phyloP scores from a whole-genome alignment of 139 green algal species.

The Desmodesmus armatus region DNA sequence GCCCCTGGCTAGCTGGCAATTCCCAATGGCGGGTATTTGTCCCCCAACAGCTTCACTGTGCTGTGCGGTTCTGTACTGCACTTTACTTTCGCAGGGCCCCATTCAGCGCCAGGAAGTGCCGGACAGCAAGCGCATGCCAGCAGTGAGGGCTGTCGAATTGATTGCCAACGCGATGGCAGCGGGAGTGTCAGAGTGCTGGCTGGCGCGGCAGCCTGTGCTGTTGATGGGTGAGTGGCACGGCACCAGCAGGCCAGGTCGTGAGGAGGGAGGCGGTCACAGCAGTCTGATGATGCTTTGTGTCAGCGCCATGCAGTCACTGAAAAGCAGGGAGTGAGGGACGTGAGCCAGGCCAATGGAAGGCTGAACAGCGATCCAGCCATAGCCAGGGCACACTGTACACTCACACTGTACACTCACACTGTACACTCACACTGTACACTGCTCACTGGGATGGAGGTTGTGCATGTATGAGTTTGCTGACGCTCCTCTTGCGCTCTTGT shows the following conservation, averaged over 20 bases:
- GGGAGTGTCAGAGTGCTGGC: conserved; percentile 82
- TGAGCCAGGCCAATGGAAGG: no score
- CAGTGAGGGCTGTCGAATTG: conserved; percentile 63
- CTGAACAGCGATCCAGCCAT: no score
- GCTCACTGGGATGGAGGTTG: no score
- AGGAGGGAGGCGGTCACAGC: neutral
- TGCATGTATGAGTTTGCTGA: no score
- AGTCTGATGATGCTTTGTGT: neutral
- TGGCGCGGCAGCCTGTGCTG: conserved; percentile 84
- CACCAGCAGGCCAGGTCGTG: neutral
- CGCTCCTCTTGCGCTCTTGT: neutral
- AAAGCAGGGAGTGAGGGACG: no score
- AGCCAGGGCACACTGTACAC: no score
- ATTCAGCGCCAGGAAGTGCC: conserved; percentile 31
- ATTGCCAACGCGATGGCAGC: conserved; percentile 74
- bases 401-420: no score
- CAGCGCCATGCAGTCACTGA: neutral
- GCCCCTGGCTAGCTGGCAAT: no score
- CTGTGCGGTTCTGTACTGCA: no score
- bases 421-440: no score
- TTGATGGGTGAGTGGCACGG: conserved; percentile 61
- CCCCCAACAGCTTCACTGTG: neutral
- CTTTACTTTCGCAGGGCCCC: conserved; percentile 29
- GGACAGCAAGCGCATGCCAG: conserved; percentile 50
- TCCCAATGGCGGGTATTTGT: neutral